Evolutionary conservation across 495 filamentous ascomycete species (phyloP).

Genomic region (Collariella sp.): DNA sequence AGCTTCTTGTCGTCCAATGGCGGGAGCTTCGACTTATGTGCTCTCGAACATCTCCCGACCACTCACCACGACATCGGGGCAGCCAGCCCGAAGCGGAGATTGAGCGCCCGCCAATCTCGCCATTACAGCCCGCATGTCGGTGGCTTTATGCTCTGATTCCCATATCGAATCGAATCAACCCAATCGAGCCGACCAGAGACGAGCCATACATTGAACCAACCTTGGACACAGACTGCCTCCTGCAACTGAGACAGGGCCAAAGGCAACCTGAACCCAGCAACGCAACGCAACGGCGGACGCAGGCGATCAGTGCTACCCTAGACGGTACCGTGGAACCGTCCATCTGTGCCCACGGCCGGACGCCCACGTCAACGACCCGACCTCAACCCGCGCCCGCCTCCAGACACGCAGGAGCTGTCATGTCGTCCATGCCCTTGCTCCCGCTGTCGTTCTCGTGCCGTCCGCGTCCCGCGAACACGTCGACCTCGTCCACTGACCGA

Average conservation of each 20-base stretch:
- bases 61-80: constrained; percentile 17
- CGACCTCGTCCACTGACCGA: constrained; percentile 4
- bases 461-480: constrained; percentile 7
- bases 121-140: constrained; percentile 8
- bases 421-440: constrained; percentile 7
- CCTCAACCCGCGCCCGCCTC: neutral
- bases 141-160: neutral
- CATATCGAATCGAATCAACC: constrained; percentile 2
- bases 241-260: neutral
- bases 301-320: neutral
- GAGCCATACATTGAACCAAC: neutral
- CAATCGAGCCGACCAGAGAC: neutral
- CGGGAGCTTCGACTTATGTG: constrained; percentile 8
- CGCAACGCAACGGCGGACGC: neutral
- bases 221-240: no score
- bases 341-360: constrained; percentile 8
- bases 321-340: constrained; percentile 1
- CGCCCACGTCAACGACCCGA: constrained; percentile 20
- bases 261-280: neutral
- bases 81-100: constrained; percentile 10
- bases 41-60: constrained; percentile 5
- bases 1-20: constrained; percentile 23
- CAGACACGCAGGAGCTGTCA: constrained; percentile 4
- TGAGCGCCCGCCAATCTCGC: constrained; percentile 23
- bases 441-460: constrained; percentile 13